Conservation (phyloP, 129 eudicot species). For the Deinandra increscens region DNA sequence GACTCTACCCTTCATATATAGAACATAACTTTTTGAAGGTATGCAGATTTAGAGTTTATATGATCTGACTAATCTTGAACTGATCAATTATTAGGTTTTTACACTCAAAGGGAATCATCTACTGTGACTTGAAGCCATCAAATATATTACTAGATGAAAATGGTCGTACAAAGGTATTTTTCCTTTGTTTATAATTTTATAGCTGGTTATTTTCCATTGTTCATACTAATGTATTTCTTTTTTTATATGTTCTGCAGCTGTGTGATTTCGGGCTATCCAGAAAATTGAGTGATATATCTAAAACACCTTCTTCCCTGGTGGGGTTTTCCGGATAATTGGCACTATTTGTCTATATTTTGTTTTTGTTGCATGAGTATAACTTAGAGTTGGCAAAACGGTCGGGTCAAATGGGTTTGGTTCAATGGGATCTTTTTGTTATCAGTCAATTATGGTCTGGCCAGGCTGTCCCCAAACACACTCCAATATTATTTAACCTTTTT, state of each 20-base stretch:
- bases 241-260: constrained; percentile 48
- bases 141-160: constrained; percentile 89
- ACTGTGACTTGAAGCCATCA: constrained; percentile 94
- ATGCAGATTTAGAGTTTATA: constrained; percentile 12
- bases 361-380: neutral
- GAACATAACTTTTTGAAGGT: neutral
- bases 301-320: constrained; percentile 76
- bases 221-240: constrained; percentile 15
- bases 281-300: constrained; percentile 82
- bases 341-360: neutral
- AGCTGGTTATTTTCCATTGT: constrained; percentile 8
- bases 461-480: neutral
- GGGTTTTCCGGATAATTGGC: constrained; percentile 16
- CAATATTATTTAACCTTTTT: neutral
- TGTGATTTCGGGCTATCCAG: constrained; percentile 95
- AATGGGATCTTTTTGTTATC: neutral
- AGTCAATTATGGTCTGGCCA: neutral
- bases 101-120: constrained; percentile 90
- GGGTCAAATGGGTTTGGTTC: neutral
- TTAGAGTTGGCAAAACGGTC: constrained; percentile 2
- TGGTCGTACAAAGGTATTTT: constrained; percentile 85
- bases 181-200: neutral
- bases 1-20: constrained; percentile 18
- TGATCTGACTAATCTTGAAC: constrained; percentile 23
- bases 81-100: constrained; percentile 51